Conservation (phyloP, 1,284 basidiomycete species). For the Anthracocystis panici-leucophaei region DNA sequence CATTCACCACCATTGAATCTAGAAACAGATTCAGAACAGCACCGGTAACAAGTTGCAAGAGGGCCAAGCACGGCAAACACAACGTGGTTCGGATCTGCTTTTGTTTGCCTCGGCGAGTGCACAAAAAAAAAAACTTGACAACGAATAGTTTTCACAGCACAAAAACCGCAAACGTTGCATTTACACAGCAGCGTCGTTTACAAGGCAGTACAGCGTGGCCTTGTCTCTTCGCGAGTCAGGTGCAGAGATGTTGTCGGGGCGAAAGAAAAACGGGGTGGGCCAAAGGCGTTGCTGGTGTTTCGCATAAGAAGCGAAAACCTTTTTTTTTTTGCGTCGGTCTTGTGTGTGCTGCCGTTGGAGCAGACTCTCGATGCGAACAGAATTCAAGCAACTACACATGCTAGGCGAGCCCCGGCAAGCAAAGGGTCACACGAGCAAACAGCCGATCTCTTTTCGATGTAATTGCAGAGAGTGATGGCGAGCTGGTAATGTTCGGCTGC, state of each 20-base stretch:
- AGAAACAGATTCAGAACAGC: too few relatives aligned
- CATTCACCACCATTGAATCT: too few relatives aligned
- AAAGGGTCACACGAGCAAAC: background rate
- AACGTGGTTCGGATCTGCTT: constrained; percentile 16
- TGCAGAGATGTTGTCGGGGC: constrained; percentile 1
- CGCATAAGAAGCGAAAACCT: background rate
- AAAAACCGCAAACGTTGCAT: too few relatives aligned
- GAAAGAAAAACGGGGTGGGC: background rate
- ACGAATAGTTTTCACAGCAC: constrained; percentile 3
- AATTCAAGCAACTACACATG: background rate
- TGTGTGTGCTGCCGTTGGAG: too few relatives aligned
- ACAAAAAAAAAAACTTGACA: background rate
- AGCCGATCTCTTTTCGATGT: background rate
- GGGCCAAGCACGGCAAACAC: background rate
- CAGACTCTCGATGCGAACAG: too few relatives aligned
- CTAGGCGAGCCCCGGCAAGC: background rate
- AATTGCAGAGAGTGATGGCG: background rate
- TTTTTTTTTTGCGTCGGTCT: background rate
- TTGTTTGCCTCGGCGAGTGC: background rate
- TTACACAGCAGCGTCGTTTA: too few relatives aligned
- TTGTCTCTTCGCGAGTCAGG: too few relatives aligned
- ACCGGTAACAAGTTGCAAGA: too few relatives aligned
- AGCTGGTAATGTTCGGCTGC: background rate
- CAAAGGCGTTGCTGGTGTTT: background rate
- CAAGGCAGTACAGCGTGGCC: too few relatives aligned